A percentile compares a stretch with the other conserved stretches of the same genome.
Evolutionary conservation across 345 rosid species (phyloP).

Genomic region (Zanthoxylum bungeanum): DNA sequence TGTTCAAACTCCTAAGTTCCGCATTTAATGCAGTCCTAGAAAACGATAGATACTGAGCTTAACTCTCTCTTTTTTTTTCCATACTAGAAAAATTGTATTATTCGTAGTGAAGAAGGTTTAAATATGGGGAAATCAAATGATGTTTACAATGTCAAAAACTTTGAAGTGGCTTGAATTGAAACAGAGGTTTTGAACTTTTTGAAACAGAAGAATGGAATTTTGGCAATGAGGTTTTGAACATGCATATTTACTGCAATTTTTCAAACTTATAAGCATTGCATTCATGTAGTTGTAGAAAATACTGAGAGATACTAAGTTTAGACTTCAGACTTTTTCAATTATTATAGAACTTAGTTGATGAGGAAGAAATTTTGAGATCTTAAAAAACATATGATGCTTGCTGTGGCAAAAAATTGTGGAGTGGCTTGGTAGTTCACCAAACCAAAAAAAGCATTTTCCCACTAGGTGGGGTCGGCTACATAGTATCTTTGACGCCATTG

Average conservation of each 20-base stretch:
- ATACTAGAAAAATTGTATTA: not conserved
- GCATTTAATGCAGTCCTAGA: not conserved
- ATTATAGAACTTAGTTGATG: no score
- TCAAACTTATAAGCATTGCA: not conserved
- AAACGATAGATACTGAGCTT: not conserved
- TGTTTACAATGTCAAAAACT: not conserved
- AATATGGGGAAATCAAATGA: not conserved
- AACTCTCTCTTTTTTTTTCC: not conserved
- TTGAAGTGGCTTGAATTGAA: conserved; percentile 1
- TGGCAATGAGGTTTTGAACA: not conserved
- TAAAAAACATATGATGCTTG: not conserved
- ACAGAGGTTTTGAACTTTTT: not conserved
- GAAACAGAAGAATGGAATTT: not conserved
- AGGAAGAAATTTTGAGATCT: not conserved
- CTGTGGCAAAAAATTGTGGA: not conserved
- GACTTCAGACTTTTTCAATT: not conserved
- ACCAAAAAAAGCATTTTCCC: no score
- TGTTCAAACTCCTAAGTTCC: not conserved
- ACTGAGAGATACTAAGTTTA: not conserved
- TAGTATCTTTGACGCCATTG: no score
- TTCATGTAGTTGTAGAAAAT: not conserved
- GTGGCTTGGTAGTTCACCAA: not conserved
- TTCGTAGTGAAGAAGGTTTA: not conserved
- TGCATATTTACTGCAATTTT: not conserved
- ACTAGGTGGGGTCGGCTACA: no score